Evolutionary conservation across 1,284 basidiomycete species (phyloP).

Genomic region (Lentinula novae-zelandiae): DNA sequence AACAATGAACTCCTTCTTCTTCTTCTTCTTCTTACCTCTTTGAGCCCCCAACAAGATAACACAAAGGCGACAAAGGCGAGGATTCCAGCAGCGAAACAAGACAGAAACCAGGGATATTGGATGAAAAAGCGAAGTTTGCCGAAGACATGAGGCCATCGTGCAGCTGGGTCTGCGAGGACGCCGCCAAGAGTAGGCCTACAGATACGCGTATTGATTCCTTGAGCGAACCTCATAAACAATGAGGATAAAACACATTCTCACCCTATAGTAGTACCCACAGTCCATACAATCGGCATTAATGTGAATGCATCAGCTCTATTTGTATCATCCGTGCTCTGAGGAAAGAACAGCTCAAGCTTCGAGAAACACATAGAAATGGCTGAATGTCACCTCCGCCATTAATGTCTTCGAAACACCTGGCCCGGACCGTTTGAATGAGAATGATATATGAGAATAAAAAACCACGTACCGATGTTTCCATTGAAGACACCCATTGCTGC

Average conservation of each 20-base stretch:
- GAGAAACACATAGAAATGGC: background rate
- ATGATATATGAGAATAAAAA: background rate
- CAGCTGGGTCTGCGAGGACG: conserved; percentile 35
- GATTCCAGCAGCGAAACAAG: conserved; percentile 31
- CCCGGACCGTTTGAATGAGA: background rate
- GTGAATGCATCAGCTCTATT: conserved; percentile 43
- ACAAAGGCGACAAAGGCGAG: conserved; percentile 28
- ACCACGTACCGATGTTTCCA: conserved; percentile 37
- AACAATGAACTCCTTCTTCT: background rate
- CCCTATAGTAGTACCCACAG: conserved; percentile 36
- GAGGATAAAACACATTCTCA: conserved; percentile 14
- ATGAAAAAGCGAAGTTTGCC: conserved; percentile 27
- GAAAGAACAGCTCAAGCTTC: background rate
- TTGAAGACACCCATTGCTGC: conserved; percentile 42
- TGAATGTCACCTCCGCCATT: conserved; percentile 28
- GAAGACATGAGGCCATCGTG: conserved; percentile 33
- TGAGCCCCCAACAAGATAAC: conserved; percentile 25
- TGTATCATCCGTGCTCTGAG: conserved; percentile 34
- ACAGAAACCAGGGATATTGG: conserved; percentile 38
- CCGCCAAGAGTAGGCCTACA: conserved; percentile 40
- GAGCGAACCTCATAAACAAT: background rate
- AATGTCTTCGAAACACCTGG: conserved; percentile 34
- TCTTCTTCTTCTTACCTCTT: conserved; percentile 25
- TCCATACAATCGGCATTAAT: conserved; percentile 39
- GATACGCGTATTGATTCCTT: background rate